A percentile compares a stretch with the other conserved stretches of the same genome.
Conservation (phyloP, 306 rosid genomes). For the Fagus sylvatica region DNA sequence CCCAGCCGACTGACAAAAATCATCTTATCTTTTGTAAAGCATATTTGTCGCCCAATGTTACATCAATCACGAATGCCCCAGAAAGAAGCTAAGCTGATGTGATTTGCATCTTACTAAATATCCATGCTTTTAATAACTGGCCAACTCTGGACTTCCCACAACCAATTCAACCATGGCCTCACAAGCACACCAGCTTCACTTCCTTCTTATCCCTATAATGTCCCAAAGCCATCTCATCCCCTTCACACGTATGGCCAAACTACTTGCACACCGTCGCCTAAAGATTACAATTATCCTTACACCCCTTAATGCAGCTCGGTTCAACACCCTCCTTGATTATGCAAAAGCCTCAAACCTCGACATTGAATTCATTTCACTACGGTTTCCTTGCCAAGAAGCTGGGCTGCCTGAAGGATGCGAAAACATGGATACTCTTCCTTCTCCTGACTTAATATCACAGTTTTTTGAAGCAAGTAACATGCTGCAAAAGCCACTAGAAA, state of each 20-base stretch:
- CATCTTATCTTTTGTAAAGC: too few species aligned
- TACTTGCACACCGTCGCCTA: background rate
- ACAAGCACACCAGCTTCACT: background rate
- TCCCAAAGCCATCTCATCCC: slow-evolving; percentile 12
- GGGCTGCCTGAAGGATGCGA: slow-evolving; percentile 28
- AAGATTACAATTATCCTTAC: slow-evolving; percentile 1
- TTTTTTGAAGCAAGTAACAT: slow-evolving; percentile 8
- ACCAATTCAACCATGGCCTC: background rate
- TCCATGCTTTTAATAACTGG: too few species aligned
- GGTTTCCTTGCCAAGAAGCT: slow-evolving; percentile 16
- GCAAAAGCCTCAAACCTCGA: slow-evolving; percentile 1
- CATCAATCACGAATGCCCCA: too few species aligned
- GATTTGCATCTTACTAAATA: too few species aligned
- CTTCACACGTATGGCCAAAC: slow-evolving; percentile 5
- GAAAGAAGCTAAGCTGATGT: too few species aligned
- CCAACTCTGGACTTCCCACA: too few species aligned
- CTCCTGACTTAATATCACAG: background rate
- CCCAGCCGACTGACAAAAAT: too few species aligned
- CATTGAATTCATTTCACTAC: background rate
- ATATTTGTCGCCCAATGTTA: too few species aligned
- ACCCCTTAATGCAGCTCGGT: background rate
- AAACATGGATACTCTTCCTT: slow-evolving; percentile 19
- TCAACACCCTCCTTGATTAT: background rate
- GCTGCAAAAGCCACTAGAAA: slow-evolving; percentile 15
- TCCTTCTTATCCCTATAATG: background rate